Percentiles rank a stretch among this genome's conserved stretches.
Evolutionary conservation across 345 rosid genomes (phyloP).

Genomic region (Streptanthus diversifolius): DNA sequence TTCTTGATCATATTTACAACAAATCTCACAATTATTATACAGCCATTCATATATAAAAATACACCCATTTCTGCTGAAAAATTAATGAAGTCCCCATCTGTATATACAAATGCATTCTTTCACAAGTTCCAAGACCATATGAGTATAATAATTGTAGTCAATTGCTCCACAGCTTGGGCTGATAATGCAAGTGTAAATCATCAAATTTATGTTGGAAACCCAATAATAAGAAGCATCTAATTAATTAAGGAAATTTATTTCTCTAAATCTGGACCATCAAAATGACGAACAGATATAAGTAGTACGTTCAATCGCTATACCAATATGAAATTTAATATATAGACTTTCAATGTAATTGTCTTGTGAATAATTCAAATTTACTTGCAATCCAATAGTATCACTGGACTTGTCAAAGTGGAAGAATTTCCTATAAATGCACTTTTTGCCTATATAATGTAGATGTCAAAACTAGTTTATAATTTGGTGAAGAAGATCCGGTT

Average conservation of each 20-base stretch:
- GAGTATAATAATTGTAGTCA: neutral
- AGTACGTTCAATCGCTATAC: neutral
- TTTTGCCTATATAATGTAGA: neutral
- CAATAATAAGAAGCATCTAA: neutral
- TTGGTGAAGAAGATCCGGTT: neutral
- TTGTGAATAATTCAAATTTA: neutral
- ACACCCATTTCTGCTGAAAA: constrained; percentile 6
- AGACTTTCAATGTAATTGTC: neutral
- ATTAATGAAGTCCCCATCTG: constrained; percentile 3
- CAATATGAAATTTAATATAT: neutral
- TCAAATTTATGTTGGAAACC: constrained; percentile 9
- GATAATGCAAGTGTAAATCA: constrained; percentile 9
- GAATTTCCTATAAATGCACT: neutral
- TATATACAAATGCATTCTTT: constrained; percentile 6
- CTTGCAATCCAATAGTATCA: neutral
- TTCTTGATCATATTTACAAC: constrained; percentile 27
- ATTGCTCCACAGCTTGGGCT: neutral
- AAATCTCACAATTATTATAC: constrained; percentile 25
- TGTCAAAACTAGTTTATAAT: neutral
- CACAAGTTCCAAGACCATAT: constrained; percentile 27
- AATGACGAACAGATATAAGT: neutral
- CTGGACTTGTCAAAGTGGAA: neutral
- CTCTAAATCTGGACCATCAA: neutral
- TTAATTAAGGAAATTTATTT: neutral
- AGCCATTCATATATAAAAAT: neutral